Evolutionary conservation across 192 early-diverging fungal species (phyloP).

Genomic region (Coemansia sp.): DNA sequence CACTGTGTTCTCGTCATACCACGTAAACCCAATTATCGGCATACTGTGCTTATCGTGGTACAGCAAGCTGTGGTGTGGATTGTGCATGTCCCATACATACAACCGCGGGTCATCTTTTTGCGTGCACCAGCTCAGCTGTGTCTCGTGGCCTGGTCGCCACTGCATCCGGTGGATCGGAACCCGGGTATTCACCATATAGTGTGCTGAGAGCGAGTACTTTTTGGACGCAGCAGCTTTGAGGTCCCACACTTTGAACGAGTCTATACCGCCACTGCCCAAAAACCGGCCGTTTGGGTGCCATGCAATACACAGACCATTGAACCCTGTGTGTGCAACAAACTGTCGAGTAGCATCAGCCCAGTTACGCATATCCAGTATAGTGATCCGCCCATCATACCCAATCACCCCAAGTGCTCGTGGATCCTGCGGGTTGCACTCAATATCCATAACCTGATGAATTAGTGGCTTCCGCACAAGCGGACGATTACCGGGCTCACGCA

Average conservation of each 20-base stretch:
- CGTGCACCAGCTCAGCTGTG: slow-evolving; percentile 48
- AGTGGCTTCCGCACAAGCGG: slow-evolving; percentile 20
- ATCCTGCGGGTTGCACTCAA: slow-evolving; percentile 47
- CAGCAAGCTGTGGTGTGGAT: slow-evolving; percentile 46
- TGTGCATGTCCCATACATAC: slow-evolving; percentile 54
- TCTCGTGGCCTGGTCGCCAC: slow-evolving; percentile 56
- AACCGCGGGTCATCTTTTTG: slow-evolving; percentile 24
- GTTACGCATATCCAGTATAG: slow-evolving; percentile 37
- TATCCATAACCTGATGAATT: slow-evolving; percentile 24
- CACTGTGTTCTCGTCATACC: slow-evolving; percentile 48
- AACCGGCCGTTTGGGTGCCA: slow-evolving; percentile 54
- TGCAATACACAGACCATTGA: slow-evolving; percentile 31
- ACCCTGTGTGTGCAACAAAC: slow-evolving; percentile 28
- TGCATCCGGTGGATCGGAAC: slow-evolving; percentile 27
- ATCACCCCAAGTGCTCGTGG: slow-evolving; percentile 31
- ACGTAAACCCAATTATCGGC: slow-evolving; percentile 34
- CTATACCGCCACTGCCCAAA: slow-evolving; percentile 48
- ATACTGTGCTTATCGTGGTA: slow-evolving; percentile 43
- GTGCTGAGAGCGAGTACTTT: slow-evolving; percentile 22
- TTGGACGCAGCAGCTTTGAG: slow-evolving; percentile 25
- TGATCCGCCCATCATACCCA: slow-evolving; percentile 33
- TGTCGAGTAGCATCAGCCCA: not conserved
- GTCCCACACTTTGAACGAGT: slow-evolving; percentile 50
- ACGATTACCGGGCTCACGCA: slow-evolving; percentile 16
- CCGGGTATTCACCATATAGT: slow-evolving; percentile 43